Base-by-base conservation (phyloP, 306 rosid species). In the Trifolium repens region DNA sequence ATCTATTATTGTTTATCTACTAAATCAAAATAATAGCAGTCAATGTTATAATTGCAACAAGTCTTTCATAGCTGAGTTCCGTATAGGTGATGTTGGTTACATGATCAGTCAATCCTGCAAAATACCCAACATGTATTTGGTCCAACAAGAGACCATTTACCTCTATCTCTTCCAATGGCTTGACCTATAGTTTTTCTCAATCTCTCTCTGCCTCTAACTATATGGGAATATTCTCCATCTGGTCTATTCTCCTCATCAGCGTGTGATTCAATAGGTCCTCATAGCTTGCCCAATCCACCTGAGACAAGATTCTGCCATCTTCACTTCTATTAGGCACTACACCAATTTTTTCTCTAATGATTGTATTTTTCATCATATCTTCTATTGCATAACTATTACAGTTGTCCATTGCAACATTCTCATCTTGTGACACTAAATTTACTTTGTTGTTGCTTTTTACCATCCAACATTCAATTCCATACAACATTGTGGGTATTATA, bases 41-140 rank as follows among this genome's bases (percentile, higher is more conserved):
- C 64, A 49, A 49, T 43, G 37, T 73, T 59, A 52, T 59, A 58
- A 55, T 46, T 14, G 5, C 40, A 57, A 62, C 46, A 63, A 35
- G 27, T 27, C 15, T 34, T 63, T 63, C 8, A n/a, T n/a, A n/a
- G 14, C 15, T 3, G 68, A 37, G 60, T 8, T 54, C 30, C 13
- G 22, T n/a, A 37, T 34, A n/a, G 47, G 49, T 8, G 43, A 39
- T 14, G 69, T n/a, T 3, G 49, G 27, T 39, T n/a, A 35, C 27
- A 16, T 16, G 26, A 37, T 9, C 69, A 17, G 49, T 37, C 69
- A 64, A 35, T 10, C 5, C 69, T 5, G 13, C 17, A 37, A 64
- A 39, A 64, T 62, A 5, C 22, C 34, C 8, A 37, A 15, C 46
- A 62, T 34, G 46, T n/a, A 4, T 17, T 62, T 2, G 46, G 46